These are phyloP conservation scores for Oryza meyeriana DNA, from an alignment of 176 grass and related monocot species.

Conservation along the genomic window DNA sequence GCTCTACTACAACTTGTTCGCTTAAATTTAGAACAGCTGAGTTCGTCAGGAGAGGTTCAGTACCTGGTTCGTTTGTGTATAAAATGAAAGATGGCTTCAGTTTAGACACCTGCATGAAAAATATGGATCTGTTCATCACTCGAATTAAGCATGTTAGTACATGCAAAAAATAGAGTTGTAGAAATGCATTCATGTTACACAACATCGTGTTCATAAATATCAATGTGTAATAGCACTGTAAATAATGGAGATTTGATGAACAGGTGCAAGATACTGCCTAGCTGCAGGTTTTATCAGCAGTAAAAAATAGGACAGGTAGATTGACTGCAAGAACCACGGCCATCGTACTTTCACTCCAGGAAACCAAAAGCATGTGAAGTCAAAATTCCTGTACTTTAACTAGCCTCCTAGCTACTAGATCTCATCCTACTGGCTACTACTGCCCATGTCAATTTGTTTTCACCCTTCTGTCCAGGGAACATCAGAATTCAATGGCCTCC, in stretches of 20 bases:
- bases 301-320: neutral
- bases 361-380: constrained; percentile 8
- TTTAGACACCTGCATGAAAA: neutral
- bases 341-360: neutral
- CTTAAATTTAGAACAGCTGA: neutral
- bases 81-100: neutral
- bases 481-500: constrained; percentile 54
- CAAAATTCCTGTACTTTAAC: constrained; percentile 35
- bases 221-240: neutral
- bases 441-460: neutral
- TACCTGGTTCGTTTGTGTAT: neutral
- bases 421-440: neutral
- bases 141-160: neutral
- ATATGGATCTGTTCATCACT: neutral
- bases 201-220: too few species aligned
- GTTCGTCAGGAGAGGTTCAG: neutral
- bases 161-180: neutral
- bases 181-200: too few species aligned
- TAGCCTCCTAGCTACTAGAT: neutral
- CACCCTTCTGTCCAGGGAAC: constrained; percentile 29
- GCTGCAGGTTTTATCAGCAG: neutral
- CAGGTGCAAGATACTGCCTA: neutral
- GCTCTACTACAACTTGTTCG: neutral
- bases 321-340: neutral
- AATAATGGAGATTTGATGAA: neutral